These are phyloP conservation scores for Chlorella sp. DNA, from an alignment of 139 green algal genomes.

Conservation along the genomic window DNA sequence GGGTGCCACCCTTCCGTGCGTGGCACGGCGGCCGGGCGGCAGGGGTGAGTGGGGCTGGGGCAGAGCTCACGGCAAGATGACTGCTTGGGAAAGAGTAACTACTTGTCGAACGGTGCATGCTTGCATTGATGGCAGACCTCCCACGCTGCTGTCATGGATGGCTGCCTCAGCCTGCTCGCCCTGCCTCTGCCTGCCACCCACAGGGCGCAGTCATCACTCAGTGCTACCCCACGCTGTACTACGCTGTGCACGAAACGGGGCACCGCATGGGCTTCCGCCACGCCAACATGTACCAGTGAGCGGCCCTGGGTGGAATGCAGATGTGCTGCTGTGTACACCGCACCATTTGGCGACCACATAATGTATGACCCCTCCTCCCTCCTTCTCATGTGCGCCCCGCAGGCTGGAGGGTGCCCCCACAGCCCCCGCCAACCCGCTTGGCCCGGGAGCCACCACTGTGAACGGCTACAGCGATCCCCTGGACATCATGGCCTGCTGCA, in stretches of 20 bases:
- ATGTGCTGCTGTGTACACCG: no score
- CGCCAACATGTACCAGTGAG: slow-evolving; percentile 35
- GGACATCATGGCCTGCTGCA: slow-evolving; percentile 47
- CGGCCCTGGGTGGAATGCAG: no score
- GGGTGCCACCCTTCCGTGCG: slow-evolving; percentile 11
- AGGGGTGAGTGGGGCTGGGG: neutral
- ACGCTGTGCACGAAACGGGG: slow-evolving; percentile 46
- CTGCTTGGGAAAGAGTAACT: no score
- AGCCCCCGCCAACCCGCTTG: slow-evolving; percentile 15
- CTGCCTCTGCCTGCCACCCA: neutral
- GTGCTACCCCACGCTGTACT: slow-evolving; percentile 44
- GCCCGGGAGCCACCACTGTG: slow-evolving; percentile 2
- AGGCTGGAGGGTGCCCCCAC: neutral
- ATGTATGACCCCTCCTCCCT: no score
- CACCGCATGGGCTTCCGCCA: slow-evolving; percentile 29
- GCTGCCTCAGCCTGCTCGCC: neutral
- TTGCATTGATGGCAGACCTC: no score
- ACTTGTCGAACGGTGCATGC: no score
- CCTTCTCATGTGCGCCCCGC: neutral
- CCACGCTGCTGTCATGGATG: no score
- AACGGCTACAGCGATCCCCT: slow-evolving; percentile 30
- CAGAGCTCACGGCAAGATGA: no score
- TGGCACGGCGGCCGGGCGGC: slow-evolving; percentile 16
- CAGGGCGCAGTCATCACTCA: slow-evolving; percentile 37
- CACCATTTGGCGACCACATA: no score